Conservation (phyloP, 805 yeast genomes). For the Saccharomycopsis fibuligera region DNA sequence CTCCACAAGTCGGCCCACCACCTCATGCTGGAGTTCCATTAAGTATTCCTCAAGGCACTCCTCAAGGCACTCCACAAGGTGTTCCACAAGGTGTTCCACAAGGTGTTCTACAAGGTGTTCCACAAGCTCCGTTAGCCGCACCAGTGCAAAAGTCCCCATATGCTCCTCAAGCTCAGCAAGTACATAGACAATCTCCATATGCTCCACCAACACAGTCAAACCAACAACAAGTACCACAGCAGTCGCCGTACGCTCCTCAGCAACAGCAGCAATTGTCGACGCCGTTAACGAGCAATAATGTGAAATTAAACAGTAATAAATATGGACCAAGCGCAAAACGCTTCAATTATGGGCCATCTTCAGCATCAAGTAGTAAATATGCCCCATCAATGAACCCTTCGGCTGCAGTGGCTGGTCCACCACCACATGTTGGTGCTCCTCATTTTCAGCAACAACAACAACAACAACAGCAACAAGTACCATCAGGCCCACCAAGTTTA, state of each 20-base stretch:
- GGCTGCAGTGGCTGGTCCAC: background rate
- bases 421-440: background rate
- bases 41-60: background rate
- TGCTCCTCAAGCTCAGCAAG: background rate
- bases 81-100: background rate
- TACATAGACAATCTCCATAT: background rate
- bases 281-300: constrained; percentile 1
- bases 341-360: background rate
- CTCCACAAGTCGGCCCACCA: background rate
- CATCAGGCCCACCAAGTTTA: too few species aligned
- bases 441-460: background rate
- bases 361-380: constrained; percentile 6
- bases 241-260: background rate
- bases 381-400: constrained; percentile 9
- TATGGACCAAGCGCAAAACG: too few species aligned
- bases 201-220: background rate
- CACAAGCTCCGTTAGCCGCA: too few species aligned
- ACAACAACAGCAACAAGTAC: too few species aligned
- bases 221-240: background rate
- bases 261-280: background rate
- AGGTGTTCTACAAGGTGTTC: background rate
- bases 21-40: background rate
- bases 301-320: background rate
- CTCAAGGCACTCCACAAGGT: background rate
- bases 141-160: background rate